phyloP scores from a whole-genome alignment of 2,329 filamentous ascomycete species.

The Sporothrix schenckii region DNA sequence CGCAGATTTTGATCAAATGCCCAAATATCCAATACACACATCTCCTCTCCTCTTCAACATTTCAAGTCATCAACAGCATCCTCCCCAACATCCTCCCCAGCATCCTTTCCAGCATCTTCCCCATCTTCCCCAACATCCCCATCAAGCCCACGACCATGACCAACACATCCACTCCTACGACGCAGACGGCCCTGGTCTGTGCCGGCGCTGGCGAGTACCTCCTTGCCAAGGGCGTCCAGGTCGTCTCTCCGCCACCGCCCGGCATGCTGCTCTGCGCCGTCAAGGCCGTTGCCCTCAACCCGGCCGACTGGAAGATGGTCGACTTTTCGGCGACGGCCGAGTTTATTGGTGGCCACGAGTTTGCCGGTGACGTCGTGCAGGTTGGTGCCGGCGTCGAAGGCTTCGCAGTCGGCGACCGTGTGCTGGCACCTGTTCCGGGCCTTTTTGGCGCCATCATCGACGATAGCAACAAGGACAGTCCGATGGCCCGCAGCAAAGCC shows the following conservation, averaged over 20 bases:
- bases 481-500: background rate
- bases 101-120: background rate
- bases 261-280: slow-evolving; percentile 31
- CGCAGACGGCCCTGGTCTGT: slow-evolving; percentile 28
- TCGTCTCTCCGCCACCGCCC: slow-evolving; percentile 19
- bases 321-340: slow-evolving; percentile 37
- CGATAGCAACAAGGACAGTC: slow-evolving; percentile 23
- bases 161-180: background rate
- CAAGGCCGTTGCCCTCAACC: slow-evolving; percentile 42
- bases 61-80: too few relatives aligned
- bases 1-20: background rate
- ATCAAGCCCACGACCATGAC: background rate
- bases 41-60: too few relatives aligned
- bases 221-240: slow-evolving; percentile 26
- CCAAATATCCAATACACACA: too few relatives aligned
- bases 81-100: too few relatives aligned
- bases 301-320: slow-evolving; percentile 42
- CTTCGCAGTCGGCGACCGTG: slow-evolving; percentile 33
- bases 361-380: slow-evolving; percentile 39
- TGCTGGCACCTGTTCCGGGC: slow-evolving; percentile 34
- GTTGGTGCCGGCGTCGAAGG: slow-evolving; percentile 35
- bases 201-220: slow-evolving; percentile 31
- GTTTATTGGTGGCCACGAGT: slow-evolving; percentile 40
- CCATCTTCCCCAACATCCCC: background rate
- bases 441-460: slow-evolving; percentile 25